Base-by-base conservation (phyloP, 2,329 filamentous ascomycete species). In the Parastagonospora nodorum region DNA sequence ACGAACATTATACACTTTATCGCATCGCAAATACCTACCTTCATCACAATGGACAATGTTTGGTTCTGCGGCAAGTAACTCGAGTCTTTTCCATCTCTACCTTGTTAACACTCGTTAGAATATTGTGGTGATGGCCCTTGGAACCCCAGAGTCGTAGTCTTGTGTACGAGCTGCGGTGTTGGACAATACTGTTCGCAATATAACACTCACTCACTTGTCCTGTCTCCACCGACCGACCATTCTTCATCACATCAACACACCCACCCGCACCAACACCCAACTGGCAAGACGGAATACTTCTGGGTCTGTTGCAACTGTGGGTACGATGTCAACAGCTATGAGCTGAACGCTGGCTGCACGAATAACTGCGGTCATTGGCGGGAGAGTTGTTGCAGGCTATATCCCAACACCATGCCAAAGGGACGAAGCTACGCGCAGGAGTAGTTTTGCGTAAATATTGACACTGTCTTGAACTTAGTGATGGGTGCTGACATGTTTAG, bases 301-400 rank as follows among this genome's bases (percentile, higher is more conserved):
- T 50, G 48, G 48, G 37, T 14, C 1, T 50, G 48, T 11, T 46
- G 48, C n/a, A 5, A 35, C 4, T 50, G 42, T 29, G 14, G 14
- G 19, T 24, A 24, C 8, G 42, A 19, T 8, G 24, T 38, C 38
- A 50, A 50, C 32, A 42, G 37, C 42, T 50, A 28, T 9, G 14
- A 37, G 10, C 27, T 40, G 14, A 27, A 42, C 14, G 29, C 29
- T 7, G 37, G 42, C 5, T 50, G 48, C 27, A 28, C 14, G 2
- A 8, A 24, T 24, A 24, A 24, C 11, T 50, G 48, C 42, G 41
- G 35, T 14, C 48, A 50, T 19, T 46, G 42, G 42, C 27, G 28
- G 40, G 14, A 41, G 24, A 11, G 11, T 30, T 41, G 27, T 30
- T 41, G 39, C 11, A 29, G 12, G 2, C 11, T 41, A 10, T 41